These are phyloP conservation scores for Saccharomycopsis javanensis DNA, from an alignment of 805 yeast genomes.

Conservation along the genomic window DNA sequence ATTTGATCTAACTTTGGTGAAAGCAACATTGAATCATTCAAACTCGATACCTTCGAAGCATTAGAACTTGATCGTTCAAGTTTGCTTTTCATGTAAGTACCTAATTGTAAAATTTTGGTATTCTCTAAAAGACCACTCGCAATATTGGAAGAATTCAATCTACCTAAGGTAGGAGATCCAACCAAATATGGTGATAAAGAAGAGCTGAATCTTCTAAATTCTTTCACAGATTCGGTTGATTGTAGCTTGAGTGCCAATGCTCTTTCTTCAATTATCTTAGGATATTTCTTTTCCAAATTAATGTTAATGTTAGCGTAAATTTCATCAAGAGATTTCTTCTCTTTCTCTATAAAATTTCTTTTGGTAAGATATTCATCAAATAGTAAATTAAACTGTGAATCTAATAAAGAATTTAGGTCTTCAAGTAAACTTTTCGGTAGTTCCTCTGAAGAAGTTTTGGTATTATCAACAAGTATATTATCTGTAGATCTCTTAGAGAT, in stretches of 20 bases:
- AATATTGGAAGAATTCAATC: constrained; percentile 1
- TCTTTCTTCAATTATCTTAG: constrained; percentile 30
- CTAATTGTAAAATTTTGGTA: constrained; percentile 42
- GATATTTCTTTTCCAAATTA: constrained; percentile 34
- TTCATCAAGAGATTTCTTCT: constrained; percentile 57
- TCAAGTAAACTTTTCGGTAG: constrained; percentile 24
- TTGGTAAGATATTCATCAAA: constrained; percentile 63
- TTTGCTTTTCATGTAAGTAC: constrained; percentile 46
- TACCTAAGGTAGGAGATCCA: constrained; percentile 11
- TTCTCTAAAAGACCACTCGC: constrained; percentile 26
- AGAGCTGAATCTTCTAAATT: constrained; percentile 9
- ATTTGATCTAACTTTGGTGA: constrained; percentile 18
- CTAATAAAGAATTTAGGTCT: constrained; percentile 43
- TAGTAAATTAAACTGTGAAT: constrained; percentile 62
- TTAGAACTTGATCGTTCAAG: constrained; percentile 35
- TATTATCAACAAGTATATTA: constrained; percentile 2
- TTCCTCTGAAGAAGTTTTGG: neutral
- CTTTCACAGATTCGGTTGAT: constrained; percentile 18
- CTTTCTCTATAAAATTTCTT: constrained; percentile 58
- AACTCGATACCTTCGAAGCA: constrained; percentile 21
- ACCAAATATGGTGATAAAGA: constrained; percentile 6
- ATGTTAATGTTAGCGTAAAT: constrained; percentile 37
- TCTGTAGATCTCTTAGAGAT: constrained; percentile 1
- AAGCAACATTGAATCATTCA: constrained; percentile 13
- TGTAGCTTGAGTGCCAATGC: constrained; percentile 24